Evolutionary conservation across 306 rosid genomes (phyloP).

Genomic region (Cyclanthera cordifolia): DNA sequence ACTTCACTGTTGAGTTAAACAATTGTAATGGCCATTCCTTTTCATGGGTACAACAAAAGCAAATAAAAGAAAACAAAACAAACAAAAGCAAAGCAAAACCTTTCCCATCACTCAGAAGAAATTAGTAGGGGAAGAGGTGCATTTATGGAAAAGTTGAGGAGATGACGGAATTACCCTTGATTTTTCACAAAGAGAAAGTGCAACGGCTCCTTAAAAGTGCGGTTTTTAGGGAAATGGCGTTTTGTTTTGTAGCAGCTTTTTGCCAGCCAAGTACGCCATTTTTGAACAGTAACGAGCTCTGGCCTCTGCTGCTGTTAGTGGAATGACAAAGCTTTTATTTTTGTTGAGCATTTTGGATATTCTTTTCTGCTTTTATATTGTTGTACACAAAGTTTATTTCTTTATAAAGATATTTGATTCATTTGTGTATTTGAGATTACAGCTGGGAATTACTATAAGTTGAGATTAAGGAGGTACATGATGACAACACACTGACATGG

Average conservation of each 20-base stretch:
- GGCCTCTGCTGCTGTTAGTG: constrained; percentile 2
- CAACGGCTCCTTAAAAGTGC: constrained; percentile 46
- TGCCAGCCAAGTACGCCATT: constrained; percentile 8
- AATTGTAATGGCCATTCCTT: neutral
- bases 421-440: too few relatives aligned
- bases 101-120: neutral
- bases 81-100: neutral
- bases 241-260: constrained; percentile 1
- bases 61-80: neutral
- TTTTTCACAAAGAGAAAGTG: constrained; percentile 22
- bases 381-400: too few relatives aligned
- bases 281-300: neutral
- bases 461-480: too few relatives aligned
- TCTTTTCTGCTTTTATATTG: neutral
- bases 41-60: neutral
- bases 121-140: neutral
- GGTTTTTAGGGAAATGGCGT: constrained; percentile 14
- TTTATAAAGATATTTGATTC: too few relatives aligned
- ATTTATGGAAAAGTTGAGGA: constrained; percentile 16
- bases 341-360: neutral
- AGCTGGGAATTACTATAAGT: too few relatives aligned
- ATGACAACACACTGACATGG: too few relatives aligned
- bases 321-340: neutral
- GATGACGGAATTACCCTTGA: constrained; percentile 31
- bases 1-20: neutral